Conservation (phyloP, 208 protist genomes). For the Acanthamoeba royreba region DNA sequence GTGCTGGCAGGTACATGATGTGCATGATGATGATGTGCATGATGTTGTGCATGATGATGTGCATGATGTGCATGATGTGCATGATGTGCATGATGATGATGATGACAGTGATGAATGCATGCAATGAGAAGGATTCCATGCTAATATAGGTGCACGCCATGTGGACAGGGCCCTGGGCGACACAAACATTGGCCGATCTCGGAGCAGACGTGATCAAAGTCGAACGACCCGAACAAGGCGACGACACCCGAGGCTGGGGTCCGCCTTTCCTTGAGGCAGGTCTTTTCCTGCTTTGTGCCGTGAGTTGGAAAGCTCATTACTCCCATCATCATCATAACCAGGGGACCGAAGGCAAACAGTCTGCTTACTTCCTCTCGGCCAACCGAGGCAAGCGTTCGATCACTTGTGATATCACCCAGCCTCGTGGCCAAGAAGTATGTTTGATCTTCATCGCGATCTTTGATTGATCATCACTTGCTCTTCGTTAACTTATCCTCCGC, state of each 20-base stretch:
- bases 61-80: too few species aligned
- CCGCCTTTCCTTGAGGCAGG: constrained; percentile 53
- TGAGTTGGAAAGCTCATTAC: background rate
- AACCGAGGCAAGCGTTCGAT: constrained; percentile 60
- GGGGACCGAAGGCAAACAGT: background rate
- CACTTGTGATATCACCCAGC: constrained; percentile 34
- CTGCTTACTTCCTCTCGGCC: constrained; percentile 54
- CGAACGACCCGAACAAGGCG: constrained; percentile 45
- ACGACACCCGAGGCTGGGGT: constrained; percentile 60
- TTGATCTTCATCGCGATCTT: too few species aligned
- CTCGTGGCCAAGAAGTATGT: constrained; percentile 36
- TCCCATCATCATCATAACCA: background rate
- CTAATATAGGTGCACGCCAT: too few species aligned
- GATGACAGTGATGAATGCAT: too few species aligned
- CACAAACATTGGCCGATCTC: constrained; percentile 56
- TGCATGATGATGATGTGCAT: too few species aligned
- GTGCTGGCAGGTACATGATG: background rate
- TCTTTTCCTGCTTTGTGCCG: too few species aligned
- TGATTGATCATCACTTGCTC: too few species aligned
- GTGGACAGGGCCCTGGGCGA: constrained; percentile 45
- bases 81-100: too few species aligned
- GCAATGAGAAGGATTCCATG: too few species aligned
- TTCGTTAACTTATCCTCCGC: too few species aligned
- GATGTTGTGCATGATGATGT: too few species aligned
- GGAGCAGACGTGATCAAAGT: constrained; percentile 66